Evolutionary conservation across 2,329 filamentous ascomycete species (phyloP), one percentile per base, ranked within the genome.

Genomic region (Lecanosticta acicola): DNA sequence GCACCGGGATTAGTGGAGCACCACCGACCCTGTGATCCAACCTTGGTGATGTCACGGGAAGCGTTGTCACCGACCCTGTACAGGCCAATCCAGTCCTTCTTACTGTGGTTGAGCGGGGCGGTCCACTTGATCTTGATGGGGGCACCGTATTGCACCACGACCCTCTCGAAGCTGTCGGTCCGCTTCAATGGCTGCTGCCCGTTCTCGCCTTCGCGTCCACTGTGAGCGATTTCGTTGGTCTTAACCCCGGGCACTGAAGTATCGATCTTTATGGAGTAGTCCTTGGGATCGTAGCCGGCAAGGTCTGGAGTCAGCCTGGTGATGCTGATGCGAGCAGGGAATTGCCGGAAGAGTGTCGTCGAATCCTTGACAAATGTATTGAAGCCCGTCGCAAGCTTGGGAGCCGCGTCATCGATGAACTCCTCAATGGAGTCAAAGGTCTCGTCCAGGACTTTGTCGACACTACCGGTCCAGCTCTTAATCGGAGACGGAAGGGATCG

Each of bases 41-140:
- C 80, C 42, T 87, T 83, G 2, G 93, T 95, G 11, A 84, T 73
- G 32, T 95, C 87, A 33, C 91, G 81, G 5, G 87, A 93, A 4
- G 82, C 79, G 62, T 96, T 98, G 68, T 97, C 91, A 2, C 88
- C 89, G 2, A 98, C 88, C 79, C 90, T 89, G 72, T 97, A 98
- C 4, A 98, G 75, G 3, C 91, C 91, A 43, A 98, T 83, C 93
- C 93, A 98, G 66, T 98, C 93, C 59, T 84, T 85, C 64, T 85
- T 89, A 69, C 83, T 84, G 68, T 97, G 93, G 54, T 89, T 87
- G 32, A 81, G 75, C 0, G 93, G 91, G 0, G 91, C 93, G 20
- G 80, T 86, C 93, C 93, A 98, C 58, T 80, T 86, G 52, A 97
- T 87, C 56, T 79, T 85, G 64, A 98, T 87, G 0, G 93, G 89